phyloP scores from a whole-genome alignment of 176 grass and related monocot species.

The Eragrostis curvula region DNA sequence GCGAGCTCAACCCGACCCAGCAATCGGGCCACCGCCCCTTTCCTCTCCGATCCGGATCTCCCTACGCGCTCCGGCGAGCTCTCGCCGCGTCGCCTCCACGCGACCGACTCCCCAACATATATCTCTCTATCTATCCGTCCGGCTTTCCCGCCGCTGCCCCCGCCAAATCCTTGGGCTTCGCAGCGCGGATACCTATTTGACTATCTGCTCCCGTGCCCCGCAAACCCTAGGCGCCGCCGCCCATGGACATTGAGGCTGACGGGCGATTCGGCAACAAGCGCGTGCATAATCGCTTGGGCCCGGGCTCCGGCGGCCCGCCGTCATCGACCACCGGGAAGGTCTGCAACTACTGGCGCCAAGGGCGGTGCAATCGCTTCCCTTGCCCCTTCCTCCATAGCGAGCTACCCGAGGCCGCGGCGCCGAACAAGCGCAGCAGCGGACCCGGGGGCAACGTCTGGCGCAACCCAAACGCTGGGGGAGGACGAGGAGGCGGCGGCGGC shows the following conservation, averaged over 20 bases:
- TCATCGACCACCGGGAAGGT: constrained; percentile 60
- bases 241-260: constrained; percentile 63
- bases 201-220: constrained; percentile 7
- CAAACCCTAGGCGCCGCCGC: constrained; percentile 59
- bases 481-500: constrained; percentile 35
- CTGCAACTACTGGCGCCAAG: constrained; percentile 83
- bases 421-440: constrained; percentile 45
- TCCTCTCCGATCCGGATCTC: constrained; percentile 60
- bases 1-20: constrained; percentile 35
- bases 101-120: constrained; percentile 19
- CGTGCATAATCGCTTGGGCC: constrained; percentile 52
- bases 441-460: constrained; percentile 59
- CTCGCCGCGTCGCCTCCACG: constrained; percentile 51
- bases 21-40: constrained; percentile 28
- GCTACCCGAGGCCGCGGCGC: constrained; percentile 52
- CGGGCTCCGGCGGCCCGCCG: constrained; percentile 31
- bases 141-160: constrained; percentile 13
- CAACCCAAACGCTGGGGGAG: constrained; percentile 57
- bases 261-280: constrained; percentile 73
- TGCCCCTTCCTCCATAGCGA: constrained; percentile 96
- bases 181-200: background rate
- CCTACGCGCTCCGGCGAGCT: constrained; percentile 56
- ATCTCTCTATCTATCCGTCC: constrained; percentile 4
- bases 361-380: constrained; percentile 88
- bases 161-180: constrained; percentile 5